These are phyloP conservation scores for Catharanthus roseus DNA, from an alignment of 257 asterid species.

Conservation along the genomic window DNA sequence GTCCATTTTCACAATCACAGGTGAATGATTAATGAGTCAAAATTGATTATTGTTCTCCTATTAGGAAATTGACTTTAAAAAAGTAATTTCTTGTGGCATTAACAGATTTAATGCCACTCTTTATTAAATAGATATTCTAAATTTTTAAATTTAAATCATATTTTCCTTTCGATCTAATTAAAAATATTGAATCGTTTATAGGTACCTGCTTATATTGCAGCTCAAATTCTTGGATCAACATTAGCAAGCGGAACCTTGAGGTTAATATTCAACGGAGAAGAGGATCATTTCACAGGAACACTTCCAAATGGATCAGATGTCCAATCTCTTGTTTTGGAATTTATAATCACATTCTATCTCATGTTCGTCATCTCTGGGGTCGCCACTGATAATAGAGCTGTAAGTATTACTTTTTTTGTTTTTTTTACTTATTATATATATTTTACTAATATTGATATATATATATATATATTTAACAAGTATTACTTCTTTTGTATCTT, in stretches of 20 bases:
- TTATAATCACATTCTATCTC: slow-evolving; percentile 81
- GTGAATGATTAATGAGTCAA: not conserved
- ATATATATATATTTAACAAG: too few relatives aligned
- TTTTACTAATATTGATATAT: too few relatives aligned
- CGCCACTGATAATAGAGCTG: slow-evolving; percentile 89
- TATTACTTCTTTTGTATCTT: too few relatives aligned
- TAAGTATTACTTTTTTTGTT: slow-evolving; percentile 16
- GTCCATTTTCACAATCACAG: not conserved
- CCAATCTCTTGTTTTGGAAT: slow-evolving; percentile 66
- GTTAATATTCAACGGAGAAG: slow-evolving; percentile 52
- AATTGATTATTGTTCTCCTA: too few relatives aligned
- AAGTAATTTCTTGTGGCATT: too few relatives aligned
- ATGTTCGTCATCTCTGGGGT: slow-evolving; percentile 93
- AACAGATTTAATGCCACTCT: too few relatives aligned
- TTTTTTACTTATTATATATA: too few relatives aligned
- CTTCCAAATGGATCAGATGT: slow-evolving; percentile 48
- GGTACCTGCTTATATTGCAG: slow-evolving; percentile 70
- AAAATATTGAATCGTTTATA: too few relatives aligned
- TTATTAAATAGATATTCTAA: too few relatives aligned
- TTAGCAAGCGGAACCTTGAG: slow-evolving; percentile 78
- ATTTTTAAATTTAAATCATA: too few relatives aligned
- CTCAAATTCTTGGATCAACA: slow-evolving; percentile 72
- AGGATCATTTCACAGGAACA: slow-evolving; percentile 72
- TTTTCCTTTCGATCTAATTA: too few relatives aligned
- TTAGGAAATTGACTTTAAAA: too few relatives aligned